Evolutionary conservation across 139 green algal genomes (phyloP), one percentile per base, ranked within the genome.

Genomic region (Micromonas commoda): DNA sequence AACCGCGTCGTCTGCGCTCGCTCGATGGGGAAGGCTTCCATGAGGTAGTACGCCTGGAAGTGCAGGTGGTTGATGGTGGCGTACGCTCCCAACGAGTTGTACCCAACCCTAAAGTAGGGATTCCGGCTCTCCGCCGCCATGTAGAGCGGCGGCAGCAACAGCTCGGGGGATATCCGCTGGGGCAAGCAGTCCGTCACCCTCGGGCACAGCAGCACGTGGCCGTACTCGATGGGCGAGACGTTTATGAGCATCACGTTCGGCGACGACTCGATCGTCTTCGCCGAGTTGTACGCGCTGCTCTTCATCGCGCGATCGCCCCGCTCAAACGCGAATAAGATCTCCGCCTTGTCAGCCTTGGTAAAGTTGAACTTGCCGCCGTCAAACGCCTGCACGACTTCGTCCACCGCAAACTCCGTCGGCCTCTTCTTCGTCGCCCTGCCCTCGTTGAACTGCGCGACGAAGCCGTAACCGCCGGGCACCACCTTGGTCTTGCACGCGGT

Each of bases 21-120:
- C 87, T 99, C 95, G 16, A 93, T 87, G 16, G 95, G 89, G 74
- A 97, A 91, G 0, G 90, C 82, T 0, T 82, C 72, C 5, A 83
- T 74, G 32, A 97, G 83, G 82, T 95, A 96, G 83, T 97, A 97
- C 2, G 87, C 90, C 89, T 99, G 95, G 85, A 98, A 99, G 86
- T 99, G 95, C 64, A 99, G 89, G 80, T 99, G 95, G 88, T 99
- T 99, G 87, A 99, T 96, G 57, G 95, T 98, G 61, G 89, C 95
- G 67, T 95, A 99, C 2, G 95, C 95, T 28, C 95, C 95, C 57
- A 99, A 87, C 0, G 88, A 94, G 84, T 99, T 99, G 89, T 92
- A 99, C 51, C 92, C 92, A 9, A 98, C 82, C 3, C 94, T 85
- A 73, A 99, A 93, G 85, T 92, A 92, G n/a, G 90, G 88, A 83